These are phyloP conservation scores for Xylariaceae sp. DNA, from an alignment of 2,329 filamentous ascomycete species.

Conservation along the genomic window DNA sequence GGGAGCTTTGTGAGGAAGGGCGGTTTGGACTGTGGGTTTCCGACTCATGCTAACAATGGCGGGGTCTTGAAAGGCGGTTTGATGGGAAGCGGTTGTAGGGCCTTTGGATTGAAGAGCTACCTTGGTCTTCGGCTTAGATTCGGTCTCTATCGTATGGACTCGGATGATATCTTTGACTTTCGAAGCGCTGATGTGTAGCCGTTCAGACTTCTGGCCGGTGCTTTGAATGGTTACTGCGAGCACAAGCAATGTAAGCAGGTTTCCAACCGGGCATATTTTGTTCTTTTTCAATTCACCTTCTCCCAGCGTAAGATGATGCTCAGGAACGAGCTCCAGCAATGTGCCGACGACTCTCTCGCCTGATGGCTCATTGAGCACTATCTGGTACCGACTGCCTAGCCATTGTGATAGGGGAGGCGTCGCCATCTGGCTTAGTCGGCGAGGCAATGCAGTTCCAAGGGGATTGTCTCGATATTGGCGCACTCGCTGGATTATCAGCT, in stretches of 20 bases:
- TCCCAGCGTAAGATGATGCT: slow-evolving; percentile 23
- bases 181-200: slow-evolving; percentile 20
- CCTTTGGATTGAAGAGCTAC: slow-evolving; percentile 19
- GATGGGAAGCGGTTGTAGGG: slow-evolving; percentile 26
- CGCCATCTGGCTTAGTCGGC: slow-evolving; percentile 15
- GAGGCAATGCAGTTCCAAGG: background rate
- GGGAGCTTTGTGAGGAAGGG: slow-evolving; percentile 27
- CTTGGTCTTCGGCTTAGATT: background rate
- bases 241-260: slow-evolving; percentile 1
- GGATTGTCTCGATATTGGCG: background rate
- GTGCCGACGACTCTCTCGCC: slow-evolving; percentile 23
- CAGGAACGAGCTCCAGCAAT: slow-evolving; percentile 21
- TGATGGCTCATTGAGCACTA: slow-evolving; percentile 23
- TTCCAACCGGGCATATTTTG: background rate
- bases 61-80: slow-evolving; percentile 63
- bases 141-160: slow-evolving; percentile 4
- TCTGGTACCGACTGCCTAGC: slow-evolving; percentile 23
- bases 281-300: slow-evolving; percentile 15
- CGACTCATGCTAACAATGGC: slow-evolving; percentile 68
- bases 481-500: background rate
- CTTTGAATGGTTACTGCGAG: slow-evolving; percentile 16
- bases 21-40: slow-evolving; percentile 32
- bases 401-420: slow-evolving; percentile 22
- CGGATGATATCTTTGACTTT: slow-evolving; percentile 28
- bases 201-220: slow-evolving; percentile 19